These are phyloP conservation scores for Cerrena zonata DNA, from an alignment of 1,284 basidiomycete genomes.

Conservation along the genomic window DNA sequence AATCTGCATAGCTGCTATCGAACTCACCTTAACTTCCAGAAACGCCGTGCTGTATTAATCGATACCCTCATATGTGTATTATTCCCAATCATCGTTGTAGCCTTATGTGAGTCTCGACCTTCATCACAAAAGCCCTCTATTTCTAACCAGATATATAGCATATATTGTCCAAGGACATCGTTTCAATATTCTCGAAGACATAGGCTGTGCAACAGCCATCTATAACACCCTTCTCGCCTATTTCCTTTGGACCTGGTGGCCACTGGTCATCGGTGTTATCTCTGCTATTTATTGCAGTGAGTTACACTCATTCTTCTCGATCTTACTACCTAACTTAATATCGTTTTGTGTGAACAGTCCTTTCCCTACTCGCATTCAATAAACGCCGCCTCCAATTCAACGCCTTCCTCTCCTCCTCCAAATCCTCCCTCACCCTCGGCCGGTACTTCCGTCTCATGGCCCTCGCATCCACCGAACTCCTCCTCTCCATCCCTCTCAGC, in stretches of 20 bases:
- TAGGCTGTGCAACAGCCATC: constrained; percentile 20
- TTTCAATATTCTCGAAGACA: constrained; percentile 26
- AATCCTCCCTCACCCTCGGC: constrained; percentile 25
- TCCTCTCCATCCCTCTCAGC: constrained; percentile 46
- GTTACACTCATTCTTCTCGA: neutral
- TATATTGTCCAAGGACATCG: constrained; percentile 27
- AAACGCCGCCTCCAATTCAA: constrained; percentile 30
- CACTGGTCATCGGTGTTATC: constrained; percentile 35
- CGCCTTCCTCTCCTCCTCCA: constrained; percentile 31
- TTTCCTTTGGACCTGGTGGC: constrained; percentile 31
- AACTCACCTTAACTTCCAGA: too few species aligned
- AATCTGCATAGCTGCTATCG: too few species aligned
- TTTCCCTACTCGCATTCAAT: constrained; percentile 30
- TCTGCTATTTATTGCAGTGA: constrained; percentile 27
- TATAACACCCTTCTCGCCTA: constrained; percentile 22
- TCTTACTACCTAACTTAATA: neutral
- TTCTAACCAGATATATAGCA: constrained; percentile 14
- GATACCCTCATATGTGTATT: constrained; percentile 2
- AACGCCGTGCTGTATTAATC: neutral
- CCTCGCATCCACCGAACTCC: constrained; percentile 30
- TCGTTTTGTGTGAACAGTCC: too few species aligned
- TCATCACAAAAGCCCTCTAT: constrained; percentile 3
- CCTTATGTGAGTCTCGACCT: neutral
- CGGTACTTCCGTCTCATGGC: constrained; percentile 51
- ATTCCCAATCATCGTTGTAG: neutral